phyloP scores from a whole-genome alignment of 768 basidiomycete genomes.

The Thelephora ganbajun region DNA sequence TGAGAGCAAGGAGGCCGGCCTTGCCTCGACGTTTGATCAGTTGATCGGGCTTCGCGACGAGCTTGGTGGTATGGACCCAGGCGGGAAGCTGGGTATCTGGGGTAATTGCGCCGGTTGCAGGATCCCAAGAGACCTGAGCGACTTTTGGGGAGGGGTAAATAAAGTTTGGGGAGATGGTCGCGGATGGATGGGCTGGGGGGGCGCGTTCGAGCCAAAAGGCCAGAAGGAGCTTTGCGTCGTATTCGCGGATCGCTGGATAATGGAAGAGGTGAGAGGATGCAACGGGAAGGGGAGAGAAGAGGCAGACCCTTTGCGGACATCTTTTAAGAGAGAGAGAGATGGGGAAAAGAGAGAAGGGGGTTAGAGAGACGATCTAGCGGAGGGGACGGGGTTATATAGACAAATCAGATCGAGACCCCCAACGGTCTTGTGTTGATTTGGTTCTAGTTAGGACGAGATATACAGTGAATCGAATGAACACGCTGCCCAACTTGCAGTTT shows the following conservation, averaged over 20 bases:
- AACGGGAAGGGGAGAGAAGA: not conserved
- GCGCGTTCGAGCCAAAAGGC: constrained; percentile 96
- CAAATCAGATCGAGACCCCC: not conserved
- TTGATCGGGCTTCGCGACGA: constrained; percentile 95
- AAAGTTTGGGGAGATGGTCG: constrained; percentile 40
- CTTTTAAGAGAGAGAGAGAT: constrained; percentile 7
- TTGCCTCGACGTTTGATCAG: constrained; percentile 99
- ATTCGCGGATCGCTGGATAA: constrained; percentile 74
- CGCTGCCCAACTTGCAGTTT: too few relatives aligned
- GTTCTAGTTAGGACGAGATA: too few relatives aligned
- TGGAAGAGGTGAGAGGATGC: not conserved
- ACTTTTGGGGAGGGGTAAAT: constrained; percentile 57
- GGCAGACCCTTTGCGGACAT: constrained; percentile 18
- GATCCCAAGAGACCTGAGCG: constrained; percentile 81
- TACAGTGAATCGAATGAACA: too few relatives aligned
- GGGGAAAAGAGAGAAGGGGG: constrained; percentile 4
- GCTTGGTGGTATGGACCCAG: constrained; percentile 77
- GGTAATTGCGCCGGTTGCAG: constrained; percentile 46
- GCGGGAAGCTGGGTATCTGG: constrained; percentile 48
- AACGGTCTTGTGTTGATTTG: not conserved
- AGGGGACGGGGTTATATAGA: constrained; percentile 4
- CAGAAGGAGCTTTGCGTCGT: constrained; percentile 95
- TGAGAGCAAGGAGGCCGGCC: constrained; percentile 87
- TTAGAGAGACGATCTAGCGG: constrained; percentile 5
- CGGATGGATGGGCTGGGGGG: constrained; percentile 59